Percentiles rank a stretch among this genome's conserved stretches.
Evolutionary conservation across 169 alveolate genomes (phyloP).

Genomic region (Plasmodium sp.): DNA sequence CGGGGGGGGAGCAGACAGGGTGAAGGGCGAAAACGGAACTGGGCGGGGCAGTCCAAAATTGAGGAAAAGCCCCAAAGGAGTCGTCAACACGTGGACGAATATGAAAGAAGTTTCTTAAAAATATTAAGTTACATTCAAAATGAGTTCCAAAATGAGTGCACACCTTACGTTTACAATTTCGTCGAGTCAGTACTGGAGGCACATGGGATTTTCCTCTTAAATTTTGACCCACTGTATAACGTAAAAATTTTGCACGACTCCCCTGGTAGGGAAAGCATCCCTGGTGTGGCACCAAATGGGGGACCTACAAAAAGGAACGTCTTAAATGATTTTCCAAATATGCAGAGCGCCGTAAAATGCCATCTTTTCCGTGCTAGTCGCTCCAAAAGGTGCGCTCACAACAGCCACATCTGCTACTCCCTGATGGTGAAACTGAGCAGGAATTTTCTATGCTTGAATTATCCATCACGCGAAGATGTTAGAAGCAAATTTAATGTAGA

Average conservation of each 20-base stretch:
- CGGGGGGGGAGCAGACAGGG: background rate
- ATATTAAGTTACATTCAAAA: slow-evolving; percentile 36
- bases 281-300: background rate
- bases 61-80: background rate
- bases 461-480: slow-evolving; percentile 13
- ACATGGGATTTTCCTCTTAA: slow-evolving; percentile 28
- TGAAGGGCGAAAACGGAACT: background rate
- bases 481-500: background rate
- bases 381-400: background rate
- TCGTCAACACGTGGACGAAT: background rate
- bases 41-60: background rate
- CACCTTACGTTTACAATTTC: slow-evolving; percentile 11
- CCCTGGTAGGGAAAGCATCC: background rate
- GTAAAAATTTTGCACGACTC: background rate
- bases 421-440: slow-evolving; percentile 44
- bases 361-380: background rate
- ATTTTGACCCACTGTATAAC: slow-evolving; percentile 25
- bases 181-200: slow-evolving; percentile 22
- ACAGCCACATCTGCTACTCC: slow-evolving; percentile 2
- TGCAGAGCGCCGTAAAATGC: background rate
- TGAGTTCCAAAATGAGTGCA: background rate
- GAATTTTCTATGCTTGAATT: slow-evolving; percentile 45
- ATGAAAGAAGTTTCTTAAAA: slow-evolving; percentile 27
- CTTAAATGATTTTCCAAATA: background rate
- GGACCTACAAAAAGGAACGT: background rate